Conservation (phyloP, 306 rosid genomes). For the Cyamopsis tetragonoloba region DNA sequence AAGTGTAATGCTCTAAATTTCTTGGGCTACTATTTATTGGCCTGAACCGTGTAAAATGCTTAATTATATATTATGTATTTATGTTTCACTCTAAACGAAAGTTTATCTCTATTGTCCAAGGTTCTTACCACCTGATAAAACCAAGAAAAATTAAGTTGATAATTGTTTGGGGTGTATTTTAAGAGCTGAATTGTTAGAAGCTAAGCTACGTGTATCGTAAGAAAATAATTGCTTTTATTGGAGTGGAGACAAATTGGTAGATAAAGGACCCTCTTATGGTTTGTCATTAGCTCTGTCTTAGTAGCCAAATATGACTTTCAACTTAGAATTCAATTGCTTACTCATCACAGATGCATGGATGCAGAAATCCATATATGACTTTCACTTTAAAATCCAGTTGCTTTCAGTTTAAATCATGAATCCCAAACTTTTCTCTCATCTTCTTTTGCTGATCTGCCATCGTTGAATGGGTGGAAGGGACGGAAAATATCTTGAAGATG, state of each 20-base stretch:
- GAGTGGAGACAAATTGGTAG: neutral
- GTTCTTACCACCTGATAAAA: neutral
- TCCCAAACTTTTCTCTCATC: too few species aligned
- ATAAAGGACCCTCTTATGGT: too few species aligned
- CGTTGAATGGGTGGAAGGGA: too few species aligned
- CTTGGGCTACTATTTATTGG: neutral
- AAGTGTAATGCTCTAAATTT: constrained; percentile 18
- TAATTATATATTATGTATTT: neutral
- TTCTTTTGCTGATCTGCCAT: too few species aligned
- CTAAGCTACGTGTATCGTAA: neutral
- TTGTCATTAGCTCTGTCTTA: too few species aligned
- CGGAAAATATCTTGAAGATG: too few species aligned
- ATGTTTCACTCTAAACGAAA: neutral
- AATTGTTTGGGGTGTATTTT: neutral
- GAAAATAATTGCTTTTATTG: neutral
- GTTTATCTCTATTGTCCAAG: neutral
- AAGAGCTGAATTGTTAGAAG: neutral
- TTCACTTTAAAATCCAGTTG: too few species aligned
- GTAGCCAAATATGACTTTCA: too few species aligned
- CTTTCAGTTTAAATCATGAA: too few species aligned
- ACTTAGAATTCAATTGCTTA: too few species aligned
- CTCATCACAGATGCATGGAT: too few species aligned
- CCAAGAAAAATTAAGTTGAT: neutral
- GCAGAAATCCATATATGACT: too few species aligned
- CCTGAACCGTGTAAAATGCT: neutral